Base-by-base conservation (phyloP, 371 early-diverging fungal genomes). In the Apophysomyces elegans region DNA sequence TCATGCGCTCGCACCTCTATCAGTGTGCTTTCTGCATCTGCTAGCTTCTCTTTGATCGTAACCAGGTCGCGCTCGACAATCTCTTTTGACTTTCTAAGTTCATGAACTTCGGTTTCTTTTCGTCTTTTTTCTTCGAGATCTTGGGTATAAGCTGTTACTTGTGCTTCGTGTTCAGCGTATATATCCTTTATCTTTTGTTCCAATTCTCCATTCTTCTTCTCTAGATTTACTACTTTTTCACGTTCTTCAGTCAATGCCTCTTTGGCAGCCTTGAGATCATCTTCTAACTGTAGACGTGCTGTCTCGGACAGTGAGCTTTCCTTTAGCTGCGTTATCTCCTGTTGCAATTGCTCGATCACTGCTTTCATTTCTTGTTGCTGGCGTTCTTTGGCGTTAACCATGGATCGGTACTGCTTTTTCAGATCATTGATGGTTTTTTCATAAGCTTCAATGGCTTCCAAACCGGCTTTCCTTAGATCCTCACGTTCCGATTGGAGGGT, bases 11-110 rank as follows among this genome's bases (percentile, higher is more conserved):
- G 57, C 0, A 70, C 58, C 63, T 76, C 70, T 8, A n/a, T 36
- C n/a, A 57, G 14, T 41, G 64, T 76, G 21, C 47, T 26, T 5
- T 50, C 56, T 7, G 77, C 57, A n/a, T 79, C 73, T 0, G 64
- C 65, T 50, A 72, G 70, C 5, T 74, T 71, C 18, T 65, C 70
- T 37, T 76, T 77, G 4, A 84, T 63, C 4, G 62, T 56, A 11
- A 59, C 61, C 18, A 63, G 18, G 1, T 38, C 64, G 0, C 21
- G 26, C 7, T 60, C 63, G 4, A 73, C 61, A 62, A 75, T 74
- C 13, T 67, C 56, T 35, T 50, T 50, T 7, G 54, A 16, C 5
- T 50, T 8, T 18, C 54, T n/a, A 21, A 50, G 54, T 26, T 16
- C 54, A 9, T 21, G 54, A 1, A 50, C 21, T 21, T 50, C 54